Conservation (phyloP, 495 filamentous ascomycete genomes). For the Stereocaulon alpinum region DNA sequence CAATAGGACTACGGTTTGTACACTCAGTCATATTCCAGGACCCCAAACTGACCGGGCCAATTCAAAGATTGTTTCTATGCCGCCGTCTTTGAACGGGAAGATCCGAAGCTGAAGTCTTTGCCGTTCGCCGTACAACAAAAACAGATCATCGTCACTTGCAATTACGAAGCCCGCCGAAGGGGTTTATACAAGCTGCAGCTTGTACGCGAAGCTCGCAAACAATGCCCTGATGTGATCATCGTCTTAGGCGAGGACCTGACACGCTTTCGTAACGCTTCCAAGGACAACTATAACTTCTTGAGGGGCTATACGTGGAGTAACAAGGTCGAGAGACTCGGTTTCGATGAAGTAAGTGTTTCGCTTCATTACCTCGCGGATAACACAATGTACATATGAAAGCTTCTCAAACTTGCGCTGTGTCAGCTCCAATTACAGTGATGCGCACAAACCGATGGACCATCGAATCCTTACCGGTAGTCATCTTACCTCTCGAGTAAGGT, state of each 20-base stretch:
- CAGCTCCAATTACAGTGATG: too few relatives aligned
- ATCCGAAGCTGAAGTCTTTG: conserved; percentile 57
- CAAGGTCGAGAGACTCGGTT: conserved; percentile 67
- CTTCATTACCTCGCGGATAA: not conserved
- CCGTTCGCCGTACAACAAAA: conserved; percentile 77
- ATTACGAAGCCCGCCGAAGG: conserved; percentile 71
- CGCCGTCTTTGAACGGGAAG: conserved; percentile 72
- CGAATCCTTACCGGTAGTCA: too few relatives aligned
- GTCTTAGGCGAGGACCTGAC: conserved; percentile 81
- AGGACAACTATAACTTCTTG: conserved; percentile 62
- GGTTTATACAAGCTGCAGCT: conserved; percentile 78
- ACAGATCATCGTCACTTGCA: conserved; percentile 88
- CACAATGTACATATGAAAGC: not conserved
- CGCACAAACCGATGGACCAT: too few relatives aligned
- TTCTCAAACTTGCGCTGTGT: not conserved
- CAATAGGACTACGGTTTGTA: conserved; percentile 15
- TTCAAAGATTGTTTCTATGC: conserved; percentile 95
- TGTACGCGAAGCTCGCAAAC: conserved; percentile 66
- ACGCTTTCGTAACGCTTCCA: conserved; percentile 75
- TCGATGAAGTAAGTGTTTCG: conserved; percentile 56
- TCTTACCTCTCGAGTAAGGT: not conserved
- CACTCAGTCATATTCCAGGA: not conserved
- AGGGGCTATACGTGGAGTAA: conserved; percentile 61
- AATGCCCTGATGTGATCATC: conserved; percentile 77
- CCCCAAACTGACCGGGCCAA: conserved; percentile 29